phyloP scores from a whole-genome alignment of 1,284 basidiomycete species.

The Xerocomus nothofagi region DNA sequence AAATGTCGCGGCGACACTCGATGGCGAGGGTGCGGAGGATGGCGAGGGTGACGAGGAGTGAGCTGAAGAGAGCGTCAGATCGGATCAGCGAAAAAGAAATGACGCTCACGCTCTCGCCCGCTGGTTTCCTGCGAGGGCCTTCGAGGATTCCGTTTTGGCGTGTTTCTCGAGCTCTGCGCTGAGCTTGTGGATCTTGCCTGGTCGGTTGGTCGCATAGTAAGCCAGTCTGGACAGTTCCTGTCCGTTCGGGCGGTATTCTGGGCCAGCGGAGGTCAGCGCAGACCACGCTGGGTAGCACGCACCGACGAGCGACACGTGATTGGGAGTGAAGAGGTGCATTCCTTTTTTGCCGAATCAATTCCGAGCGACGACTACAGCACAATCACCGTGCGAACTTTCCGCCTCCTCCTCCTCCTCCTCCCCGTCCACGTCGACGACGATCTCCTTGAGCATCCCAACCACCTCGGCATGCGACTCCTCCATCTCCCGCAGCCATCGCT shows the following conservation, averaged over 20 bases:
- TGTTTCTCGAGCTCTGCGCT: slow-evolving; percentile 83
- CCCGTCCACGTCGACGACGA: slow-evolving; percentile 54
- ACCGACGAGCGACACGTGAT: slow-evolving; percentile 84
- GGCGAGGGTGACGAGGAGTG: slow-evolving; percentile 83
- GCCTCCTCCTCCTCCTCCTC: slow-evolving; percentile 40
- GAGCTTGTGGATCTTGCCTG: slow-evolving; percentile 87
- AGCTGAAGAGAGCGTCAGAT: slow-evolving; percentile 43
- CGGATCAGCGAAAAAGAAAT: too few species aligned
- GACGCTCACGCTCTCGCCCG: slow-evolving; percentile 77
- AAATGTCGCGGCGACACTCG: slow-evolving; percentile 87
- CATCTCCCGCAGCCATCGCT: slow-evolving; percentile 51
- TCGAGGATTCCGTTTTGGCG: slow-evolving; percentile 65
- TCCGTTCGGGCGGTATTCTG: slow-evolving; percentile 82
- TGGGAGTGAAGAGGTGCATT: slow-evolving; percentile 71
- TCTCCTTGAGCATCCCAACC: slow-evolving; percentile 39
- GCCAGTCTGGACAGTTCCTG: slow-evolving; percentile 91
- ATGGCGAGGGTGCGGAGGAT: slow-evolving; percentile 85
- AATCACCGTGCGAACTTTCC: slow-evolving; percentile 15
- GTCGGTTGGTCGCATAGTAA: slow-evolving; percentile 90
- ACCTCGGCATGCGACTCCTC: slow-evolving; percentile 47
- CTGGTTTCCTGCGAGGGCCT: slow-evolving; percentile 68
- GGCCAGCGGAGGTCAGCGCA: slow-evolving; percentile 70
- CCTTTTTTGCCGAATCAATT: too few species aligned
- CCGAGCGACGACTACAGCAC: too few species aligned
- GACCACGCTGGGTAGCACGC: slow-evolving; percentile 91